Evolutionary conservation across 1,139 yeast species (phyloP).

Genomic region (Groenewaldozyma sp.): DNA sequence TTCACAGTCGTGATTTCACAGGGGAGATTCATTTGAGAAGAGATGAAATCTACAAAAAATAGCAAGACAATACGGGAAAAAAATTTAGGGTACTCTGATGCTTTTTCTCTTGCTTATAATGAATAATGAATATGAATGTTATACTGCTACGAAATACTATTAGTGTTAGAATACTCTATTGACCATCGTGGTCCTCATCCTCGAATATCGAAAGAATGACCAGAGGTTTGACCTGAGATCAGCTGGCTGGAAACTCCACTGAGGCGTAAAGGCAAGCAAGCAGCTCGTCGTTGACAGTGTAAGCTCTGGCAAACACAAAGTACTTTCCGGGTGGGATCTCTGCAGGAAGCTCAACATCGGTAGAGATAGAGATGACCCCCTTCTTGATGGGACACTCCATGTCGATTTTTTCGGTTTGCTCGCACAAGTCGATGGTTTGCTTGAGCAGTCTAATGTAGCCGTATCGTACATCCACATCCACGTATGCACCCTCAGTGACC

Average conservation of each 20-base stretch:
- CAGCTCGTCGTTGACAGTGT: constrained; percentile 66
- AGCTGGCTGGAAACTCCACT: constrained; percentile 41
- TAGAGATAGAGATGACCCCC: constrained; percentile 58
- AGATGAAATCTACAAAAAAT: no score
- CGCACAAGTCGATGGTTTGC: constrained; percentile 86
- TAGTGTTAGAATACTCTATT: no score
- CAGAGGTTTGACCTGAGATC: no score
- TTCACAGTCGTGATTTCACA: not conserved
- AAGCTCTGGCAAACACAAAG: constrained; percentile 79
- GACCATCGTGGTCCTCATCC: no score
- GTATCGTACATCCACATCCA: constrained; percentile 84
- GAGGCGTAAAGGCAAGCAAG: constrained; percentile 82
- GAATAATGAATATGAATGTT: no score
- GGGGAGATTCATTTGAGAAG: no score
- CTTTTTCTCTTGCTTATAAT: no score
- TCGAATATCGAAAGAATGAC: no score
- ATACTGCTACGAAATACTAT: no score
- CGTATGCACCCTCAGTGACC: constrained; percentile 78
- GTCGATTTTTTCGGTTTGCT: constrained; percentile 73
- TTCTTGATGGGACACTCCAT: constrained; percentile 61
- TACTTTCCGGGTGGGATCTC: constrained; percentile 96
- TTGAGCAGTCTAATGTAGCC: constrained; percentile 83
- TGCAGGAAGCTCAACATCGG: constrained; percentile 74
- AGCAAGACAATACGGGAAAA: no score
- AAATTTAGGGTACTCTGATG: no score